Conservation (phyloP, 1,139 yeast genomes). For the Hansenula sp. region DNA sequence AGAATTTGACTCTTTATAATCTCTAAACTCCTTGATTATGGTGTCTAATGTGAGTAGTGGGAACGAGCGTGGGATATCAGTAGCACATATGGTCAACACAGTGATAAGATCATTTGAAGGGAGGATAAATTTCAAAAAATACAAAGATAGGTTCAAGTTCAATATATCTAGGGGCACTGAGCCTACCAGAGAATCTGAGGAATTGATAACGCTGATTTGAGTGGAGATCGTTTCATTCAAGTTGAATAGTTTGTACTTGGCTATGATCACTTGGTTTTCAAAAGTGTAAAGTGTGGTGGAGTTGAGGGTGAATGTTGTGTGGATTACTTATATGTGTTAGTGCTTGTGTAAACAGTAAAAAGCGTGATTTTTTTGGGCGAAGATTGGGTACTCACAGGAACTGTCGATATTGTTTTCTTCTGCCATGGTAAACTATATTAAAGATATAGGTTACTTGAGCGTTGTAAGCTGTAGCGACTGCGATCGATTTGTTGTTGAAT, state of each 20-base stretch:
- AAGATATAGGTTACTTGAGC: neutral
- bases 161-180: constrained; percentile 16
- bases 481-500: too few relatives aligned
- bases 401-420: constrained; percentile 6
- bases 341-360: neutral
- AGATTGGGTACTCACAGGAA: constrained; percentile 6
- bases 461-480: too few relatives aligned
- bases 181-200: constrained; percentile 19
- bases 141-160: constrained; percentile 11
- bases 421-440: neutral
- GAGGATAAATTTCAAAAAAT: constrained; percentile 15
- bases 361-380: too few relatives aligned
- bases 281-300: constrained; percentile 23
- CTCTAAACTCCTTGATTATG: constrained; percentile 17
- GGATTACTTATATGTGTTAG: constrained; percentile 12
- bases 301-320: constrained; percentile 23
- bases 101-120: constrained; percentile 23
- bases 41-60: constrained; percentile 21
- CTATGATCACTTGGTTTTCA: constrained; percentile 17
- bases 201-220: constrained; percentile 20
- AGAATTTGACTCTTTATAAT: constrained; percentile 7
- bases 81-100: constrained; percentile 19
- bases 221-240: constrained; percentile 16
- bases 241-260: constrained; percentile 11
- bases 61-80: constrained; percentile 17